Evolutionary conservation across 768 basidiomycete genomes (phyloP).

Genomic region (Podaxis sp.): DNA sequence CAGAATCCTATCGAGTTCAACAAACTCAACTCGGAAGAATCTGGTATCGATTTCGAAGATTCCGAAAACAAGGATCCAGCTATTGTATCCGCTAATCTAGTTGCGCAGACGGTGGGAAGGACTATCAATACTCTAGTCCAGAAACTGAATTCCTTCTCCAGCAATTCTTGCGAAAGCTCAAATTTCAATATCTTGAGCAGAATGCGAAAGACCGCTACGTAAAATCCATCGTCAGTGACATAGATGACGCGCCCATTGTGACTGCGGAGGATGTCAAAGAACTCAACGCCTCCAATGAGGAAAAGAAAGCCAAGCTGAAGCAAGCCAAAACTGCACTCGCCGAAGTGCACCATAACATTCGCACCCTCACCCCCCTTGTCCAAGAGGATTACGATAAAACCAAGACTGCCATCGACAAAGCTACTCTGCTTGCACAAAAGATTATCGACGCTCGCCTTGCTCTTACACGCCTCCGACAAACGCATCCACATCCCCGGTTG

Average conservation of each 20-base stretch:
- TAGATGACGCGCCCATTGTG: slow-evolving; percentile 76
- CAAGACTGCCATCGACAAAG: slow-evolving; percentile 46
- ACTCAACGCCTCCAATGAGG: slow-evolving; percentile 52
- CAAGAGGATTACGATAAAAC: slow-evolving; percentile 66
- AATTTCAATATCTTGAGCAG: slow-evolving; percentile 87
- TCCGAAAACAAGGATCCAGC: slow-evolving; percentile 43
- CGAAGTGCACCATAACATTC: slow-evolving; percentile 59
- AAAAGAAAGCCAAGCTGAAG: slow-evolving; percentile 69
- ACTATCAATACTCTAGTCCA: neutral
- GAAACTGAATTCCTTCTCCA: slow-evolving; percentile 19
- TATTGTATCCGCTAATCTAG: slow-evolving; percentile 53
- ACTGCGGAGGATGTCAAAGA: slow-evolving; percentile 77
- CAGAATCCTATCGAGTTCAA: slow-evolving; percentile 33
- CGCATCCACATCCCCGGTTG: slow-evolving; percentile 74
- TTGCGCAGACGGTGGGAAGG: slow-evolving; percentile 52
- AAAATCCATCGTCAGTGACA: slow-evolving; percentile 80
- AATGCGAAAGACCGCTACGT: slow-evolving; percentile 89
- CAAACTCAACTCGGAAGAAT: slow-evolving; percentile 32
- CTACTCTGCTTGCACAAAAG: slow-evolving; percentile 60
- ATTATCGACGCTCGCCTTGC: slow-evolving; percentile 82
- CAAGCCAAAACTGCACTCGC: slow-evolving; percentile 57
- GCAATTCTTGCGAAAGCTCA: slow-evolving; percentile 76
- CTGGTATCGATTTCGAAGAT: slow-evolving; percentile 30
- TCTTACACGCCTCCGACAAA: slow-evolving; percentile 74
- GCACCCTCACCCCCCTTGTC: slow-evolving; percentile 59